A percentile compares a stretch with the other conserved stretches of the same genome.
phyloP scores from a whole-genome alignment of 352 stramenopile genomes.

The Phytophthora constricta region DNA sequence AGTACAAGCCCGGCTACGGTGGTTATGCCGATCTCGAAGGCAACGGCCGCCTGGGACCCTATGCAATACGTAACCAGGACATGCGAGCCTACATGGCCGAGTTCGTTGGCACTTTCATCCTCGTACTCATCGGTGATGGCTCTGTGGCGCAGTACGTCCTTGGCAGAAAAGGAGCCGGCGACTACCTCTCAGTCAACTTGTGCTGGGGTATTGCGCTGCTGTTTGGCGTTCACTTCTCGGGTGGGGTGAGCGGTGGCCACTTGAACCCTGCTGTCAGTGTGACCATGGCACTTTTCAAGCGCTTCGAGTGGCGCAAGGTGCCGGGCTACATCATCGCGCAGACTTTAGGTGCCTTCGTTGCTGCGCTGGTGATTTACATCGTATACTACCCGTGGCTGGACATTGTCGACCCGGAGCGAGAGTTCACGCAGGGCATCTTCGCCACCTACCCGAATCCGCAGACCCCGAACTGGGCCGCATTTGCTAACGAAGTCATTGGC shows the following conservation, averaged over 20 bases:
- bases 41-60: slow-evolving; percentile 16
- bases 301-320: slow-evolving; percentile 67
- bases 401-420: slow-evolving; percentile 66
- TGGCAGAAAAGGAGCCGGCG: slow-evolving; percentile 58
- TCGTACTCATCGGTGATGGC: slow-evolving; percentile 62
- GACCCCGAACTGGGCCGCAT: slow-evolving; percentile 61
- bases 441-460: slow-evolving; percentile 77
- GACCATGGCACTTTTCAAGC: slow-evolving; percentile 67
- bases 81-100: slow-evolving; percentile 42
- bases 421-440: slow-evolving; percentile 73
- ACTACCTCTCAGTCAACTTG: slow-evolving; percentile 75
- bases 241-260: slow-evolving; percentile 70
- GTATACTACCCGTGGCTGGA: slow-evolving; percentile 64
- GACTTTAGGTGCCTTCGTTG: slow-evolving; percentile 68
- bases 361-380: slow-evolving; percentile 69
- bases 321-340: slow-evolving; percentile 71
- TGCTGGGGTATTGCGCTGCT: slow-evolving; percentile 77
- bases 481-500: slow-evolving; percentile 68
- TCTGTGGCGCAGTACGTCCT: slow-evolving; percentile 63
- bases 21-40: slow-evolving; percentile 26
- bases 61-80: slow-evolving; percentile 20
- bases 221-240: slow-evolving; percentile 72
- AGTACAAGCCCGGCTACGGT: slow-evolving; percentile 38
- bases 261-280: slow-evolving; percentile 75
- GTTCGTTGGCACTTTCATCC: slow-evolving; percentile 69